Evolutionary conservation across 2,329 filamentous ascomycete genomes (phyloP).

Genomic region (Fusarium sp.): DNA sequence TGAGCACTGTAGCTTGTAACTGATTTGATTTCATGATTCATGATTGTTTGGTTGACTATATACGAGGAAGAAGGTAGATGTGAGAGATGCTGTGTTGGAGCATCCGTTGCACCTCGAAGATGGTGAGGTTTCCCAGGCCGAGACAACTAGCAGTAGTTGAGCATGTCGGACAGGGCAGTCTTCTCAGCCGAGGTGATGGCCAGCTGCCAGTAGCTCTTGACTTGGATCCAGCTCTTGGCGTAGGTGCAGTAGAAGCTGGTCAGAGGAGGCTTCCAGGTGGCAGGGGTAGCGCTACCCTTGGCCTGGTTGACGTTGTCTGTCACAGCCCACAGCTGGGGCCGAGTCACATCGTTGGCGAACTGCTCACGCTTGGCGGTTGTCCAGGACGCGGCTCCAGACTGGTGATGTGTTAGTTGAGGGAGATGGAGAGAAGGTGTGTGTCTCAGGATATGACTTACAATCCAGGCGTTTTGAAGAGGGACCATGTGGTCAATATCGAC

Average conservation of each 20-base stretch:
- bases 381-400: constrained; percentile 82
- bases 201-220: constrained; percentile 81
- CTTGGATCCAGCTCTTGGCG: constrained; percentile 81
- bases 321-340: constrained; percentile 85
- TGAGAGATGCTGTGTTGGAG: neutral
- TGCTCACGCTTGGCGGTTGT: constrained; percentile 75
- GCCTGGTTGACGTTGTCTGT: constrained; percentile 82
- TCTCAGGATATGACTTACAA: constrained; percentile 61
- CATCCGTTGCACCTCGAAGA: no score
- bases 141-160: constrained; percentile 50
- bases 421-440: neutral
- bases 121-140: neutral
- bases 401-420: constrained; percentile 24
- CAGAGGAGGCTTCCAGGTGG: constrained; percentile 82
- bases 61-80: neutral
- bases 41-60: no score
- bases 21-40: neutral
- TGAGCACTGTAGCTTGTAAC: constrained; percentile 6
- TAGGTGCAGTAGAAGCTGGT: constrained; percentile 83
- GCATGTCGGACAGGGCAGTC: constrained; percentile 69
- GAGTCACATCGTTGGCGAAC: constrained; percentile 84
- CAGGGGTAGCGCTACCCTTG: constrained; percentile 83
- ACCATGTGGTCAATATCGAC: constrained; percentile 90
- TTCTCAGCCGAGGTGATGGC: constrained; percentile 82
- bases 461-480: constrained; percentile 86